A percentile compares a stretch with the other conserved stretches of the same genome.
These are phyloP conservation scores for Pholiota molesta DNA, from an alignment of 768 basidiomycete genomes.

Conservation along the genomic window DNA sequence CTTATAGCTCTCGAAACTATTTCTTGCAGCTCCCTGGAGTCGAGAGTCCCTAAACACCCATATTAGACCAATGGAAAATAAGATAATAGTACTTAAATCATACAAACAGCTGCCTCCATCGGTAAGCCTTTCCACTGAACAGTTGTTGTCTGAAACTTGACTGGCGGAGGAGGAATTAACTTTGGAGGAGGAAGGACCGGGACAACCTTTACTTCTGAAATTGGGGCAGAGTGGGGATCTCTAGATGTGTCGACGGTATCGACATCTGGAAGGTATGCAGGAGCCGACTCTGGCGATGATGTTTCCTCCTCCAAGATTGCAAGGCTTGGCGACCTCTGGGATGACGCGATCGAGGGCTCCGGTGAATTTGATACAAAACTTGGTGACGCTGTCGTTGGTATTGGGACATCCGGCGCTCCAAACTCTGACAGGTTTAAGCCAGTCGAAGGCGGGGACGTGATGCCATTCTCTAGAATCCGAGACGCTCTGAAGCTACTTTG, in stretches of 20 bases:
- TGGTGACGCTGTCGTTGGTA: slow-evolving; percentile 6
- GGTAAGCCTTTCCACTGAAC: slow-evolving; percentile 71
- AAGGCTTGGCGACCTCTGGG: slow-evolving; percentile 15
- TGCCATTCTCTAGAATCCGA: slow-evolving; percentile 22
- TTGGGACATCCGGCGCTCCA: slow-evolving; percentile 13
- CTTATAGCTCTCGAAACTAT: slow-evolving; percentile 76
- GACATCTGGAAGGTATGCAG: slow-evolving; percentile 15
- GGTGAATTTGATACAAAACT: slow-evolving; percentile 7
- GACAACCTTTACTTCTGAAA: slow-evolving; percentile 5
- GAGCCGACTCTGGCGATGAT: slow-evolving; percentile 11
- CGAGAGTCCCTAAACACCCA: slow-evolving; percentile 53
- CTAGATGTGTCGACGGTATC: background rate
- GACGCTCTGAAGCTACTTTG: slow-evolving; percentile 22
- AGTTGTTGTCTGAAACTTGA: slow-evolving; percentile 60
- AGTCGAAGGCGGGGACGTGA: slow-evolving; percentile 15
- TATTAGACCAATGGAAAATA: slow-evolving; percentile 7
- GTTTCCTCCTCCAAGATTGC: slow-evolving; percentile 22
- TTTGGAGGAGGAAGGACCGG: slow-evolving; percentile 24
- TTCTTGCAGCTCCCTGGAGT: slow-evolving; percentile 62
- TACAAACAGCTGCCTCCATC: slow-evolving; percentile 66
- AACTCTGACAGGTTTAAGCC: slow-evolving; percentile 20
- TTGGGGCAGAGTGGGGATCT: background rate
- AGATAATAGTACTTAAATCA: slow-evolving; percentile 21
- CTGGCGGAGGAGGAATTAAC: slow-evolving; percentile 49
- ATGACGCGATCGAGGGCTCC: slow-evolving; percentile 16